Percentiles rank a stretch among this genome's conserved stretches.
Evolutionary conservation across 257 asterid species (phyloP).

Genomic region (Rauvolfia tetraphylla): DNA sequence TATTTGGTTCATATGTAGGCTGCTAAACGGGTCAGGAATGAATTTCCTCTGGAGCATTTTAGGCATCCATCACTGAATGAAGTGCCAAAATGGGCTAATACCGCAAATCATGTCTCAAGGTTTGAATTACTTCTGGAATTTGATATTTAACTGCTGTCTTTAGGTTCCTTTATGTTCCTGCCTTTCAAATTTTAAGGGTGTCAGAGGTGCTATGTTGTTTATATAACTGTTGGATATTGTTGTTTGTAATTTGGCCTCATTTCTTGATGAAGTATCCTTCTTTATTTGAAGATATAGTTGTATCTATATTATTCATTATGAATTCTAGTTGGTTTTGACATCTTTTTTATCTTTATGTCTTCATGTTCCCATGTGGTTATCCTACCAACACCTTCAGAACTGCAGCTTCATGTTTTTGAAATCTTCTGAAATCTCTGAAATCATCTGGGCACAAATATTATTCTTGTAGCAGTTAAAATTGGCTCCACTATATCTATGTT

Average conservation of each 20-base stretch:
- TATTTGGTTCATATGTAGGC: slow-evolving; percentile 29
- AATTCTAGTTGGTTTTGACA: slow-evolving; percentile 2
- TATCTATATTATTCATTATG: no score
- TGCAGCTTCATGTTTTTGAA: background rate
- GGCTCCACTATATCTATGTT: background rate
- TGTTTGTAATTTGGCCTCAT: background rate
- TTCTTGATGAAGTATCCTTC: background rate
- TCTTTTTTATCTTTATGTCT: background rate
- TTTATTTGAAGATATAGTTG: background rate
- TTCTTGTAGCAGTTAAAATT: background rate
- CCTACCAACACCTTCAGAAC: background rate
- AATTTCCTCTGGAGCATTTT: slow-evolving; percentile 34
- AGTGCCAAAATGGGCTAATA: slow-evolving; percentile 37
- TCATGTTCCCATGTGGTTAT: background rate
- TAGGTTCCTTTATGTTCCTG: background rate
- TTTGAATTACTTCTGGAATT: slow-evolving; percentile 23
- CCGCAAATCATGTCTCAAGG: slow-evolving; percentile 45
- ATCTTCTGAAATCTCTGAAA: background rate
- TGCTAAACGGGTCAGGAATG: slow-evolving; percentile 47
- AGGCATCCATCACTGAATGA: slow-evolving; percentile 35
- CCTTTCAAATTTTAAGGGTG: background rate
- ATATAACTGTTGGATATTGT: background rate
- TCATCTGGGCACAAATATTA: background rate
- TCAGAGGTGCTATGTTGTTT: background rate
- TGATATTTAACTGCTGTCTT: background rate